These are phyloP conservation scores for Flagelloscypha sp. DNA, from an alignment of 768 basidiomycete genomes.

Conservation along the genomic window DNA sequence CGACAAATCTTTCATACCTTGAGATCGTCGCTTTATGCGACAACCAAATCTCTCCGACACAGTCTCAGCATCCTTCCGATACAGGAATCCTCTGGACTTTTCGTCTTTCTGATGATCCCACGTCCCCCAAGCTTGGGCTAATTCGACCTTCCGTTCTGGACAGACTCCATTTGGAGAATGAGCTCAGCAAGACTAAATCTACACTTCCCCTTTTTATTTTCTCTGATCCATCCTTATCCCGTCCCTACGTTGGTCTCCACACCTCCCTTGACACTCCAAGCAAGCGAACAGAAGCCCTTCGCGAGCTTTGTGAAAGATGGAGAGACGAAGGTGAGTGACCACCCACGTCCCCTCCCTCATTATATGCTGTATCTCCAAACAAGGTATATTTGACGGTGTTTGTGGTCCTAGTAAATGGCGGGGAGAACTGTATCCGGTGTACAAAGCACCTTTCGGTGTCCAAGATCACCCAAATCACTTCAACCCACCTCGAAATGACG, in stretches of 20 bases:
- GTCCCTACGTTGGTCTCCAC: constrained; percentile 40
- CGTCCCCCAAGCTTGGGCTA: constrained; percentile 53
- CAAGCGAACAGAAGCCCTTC: constrained; percentile 55
- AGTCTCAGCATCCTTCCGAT: constrained; percentile 20
- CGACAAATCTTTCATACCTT: constrained; percentile 37
- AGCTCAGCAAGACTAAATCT: constrained; percentile 20
- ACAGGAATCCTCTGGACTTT: constrained; percentile 47
- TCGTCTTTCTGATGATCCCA: constrained; percentile 39
- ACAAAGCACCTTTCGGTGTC: constrained; percentile 57
- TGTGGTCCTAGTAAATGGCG: constrained; percentile 81
- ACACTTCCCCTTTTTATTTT: no score
- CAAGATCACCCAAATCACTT: constrained; percentile 36
- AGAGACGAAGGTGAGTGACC: constrained; percentile 57
- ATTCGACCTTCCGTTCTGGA: constrained; percentile 50
- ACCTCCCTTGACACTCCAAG: constrained; percentile 42
- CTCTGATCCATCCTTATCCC: no score
- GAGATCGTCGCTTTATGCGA: constrained; percentile 63
- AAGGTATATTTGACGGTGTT: constrained; percentile 49
- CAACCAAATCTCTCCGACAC: constrained; percentile 34
- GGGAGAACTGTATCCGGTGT: constrained; percentile 74
- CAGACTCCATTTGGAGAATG: constrained; percentile 45
- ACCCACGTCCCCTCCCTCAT: no score
- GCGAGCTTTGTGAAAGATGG: constrained; percentile 68
- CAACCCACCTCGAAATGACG: constrained; percentile 21
- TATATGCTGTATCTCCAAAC: no score